Evolutionary conservation across 192 early-diverging fungal genomes (phyloP).

Genomic region (Coemansia sp.): DNA sequence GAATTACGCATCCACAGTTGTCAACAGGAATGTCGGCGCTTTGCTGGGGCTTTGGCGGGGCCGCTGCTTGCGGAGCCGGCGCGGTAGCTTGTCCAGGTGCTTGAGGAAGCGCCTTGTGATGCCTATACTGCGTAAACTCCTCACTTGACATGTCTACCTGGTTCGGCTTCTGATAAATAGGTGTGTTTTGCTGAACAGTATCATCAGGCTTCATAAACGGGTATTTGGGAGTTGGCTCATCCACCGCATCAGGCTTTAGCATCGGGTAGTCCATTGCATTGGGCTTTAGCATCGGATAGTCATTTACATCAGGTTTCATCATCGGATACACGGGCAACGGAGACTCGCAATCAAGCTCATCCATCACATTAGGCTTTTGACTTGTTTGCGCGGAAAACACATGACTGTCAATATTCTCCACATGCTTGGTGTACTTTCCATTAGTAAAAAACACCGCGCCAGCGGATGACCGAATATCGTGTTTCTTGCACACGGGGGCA

Average conservation of each 20-base stretch:
- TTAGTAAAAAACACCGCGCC: not conserved
- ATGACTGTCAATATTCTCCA: not conserved
- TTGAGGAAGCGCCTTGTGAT: constrained; percentile 1
- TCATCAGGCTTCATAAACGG: not conserved
- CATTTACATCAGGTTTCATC: not conserved
- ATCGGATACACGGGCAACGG: not conserved
- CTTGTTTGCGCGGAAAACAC: not conserved
- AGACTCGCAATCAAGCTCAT: not conserved
- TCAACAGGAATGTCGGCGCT: not conserved
- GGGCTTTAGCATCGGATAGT: not conserved
- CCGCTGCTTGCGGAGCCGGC: not conserved
- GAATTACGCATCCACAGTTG: constrained; percentile 9
- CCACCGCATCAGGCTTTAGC: not conserved
- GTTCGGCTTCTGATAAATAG: constrained; percentile 1
- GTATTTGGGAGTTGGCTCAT: not conserved
- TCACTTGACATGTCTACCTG: not conserved
- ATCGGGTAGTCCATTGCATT: not conserved
- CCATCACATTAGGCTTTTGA: not conserved
- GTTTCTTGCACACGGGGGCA: not conserved
- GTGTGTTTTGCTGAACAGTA: not conserved
- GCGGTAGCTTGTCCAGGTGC: not conserved
- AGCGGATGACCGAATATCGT: not conserved
- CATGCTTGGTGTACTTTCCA: constrained; percentile 3
- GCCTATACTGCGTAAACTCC: not conserved
- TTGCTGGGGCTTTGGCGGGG: not conserved